A percentile compares a stretch with the other conserved stretches of the same genome.
Conservation (phyloP, 176 grass and related monocot species). For the Rhynchospora pubera region DNA sequence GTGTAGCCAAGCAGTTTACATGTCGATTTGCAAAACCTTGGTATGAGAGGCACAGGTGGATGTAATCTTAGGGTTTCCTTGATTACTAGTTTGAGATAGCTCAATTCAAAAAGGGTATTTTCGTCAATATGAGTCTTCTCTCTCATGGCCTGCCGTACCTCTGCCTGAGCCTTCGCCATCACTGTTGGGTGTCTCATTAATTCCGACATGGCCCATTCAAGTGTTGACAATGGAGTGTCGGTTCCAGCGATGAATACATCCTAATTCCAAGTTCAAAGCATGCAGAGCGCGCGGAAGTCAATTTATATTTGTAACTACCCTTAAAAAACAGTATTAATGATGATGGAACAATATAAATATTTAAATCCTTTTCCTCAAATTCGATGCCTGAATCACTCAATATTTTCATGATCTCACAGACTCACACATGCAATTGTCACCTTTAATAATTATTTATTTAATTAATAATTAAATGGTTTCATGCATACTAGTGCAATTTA, state of each 20-base stretch:
- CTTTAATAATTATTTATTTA: too few relatives aligned
- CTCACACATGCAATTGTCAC: too few relatives aligned
- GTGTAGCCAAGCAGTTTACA: slow-evolving; percentile 30
- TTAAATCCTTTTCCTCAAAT: background rate
- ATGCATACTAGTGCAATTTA: too few relatives aligned
- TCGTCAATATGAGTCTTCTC: slow-evolving; percentile 21
- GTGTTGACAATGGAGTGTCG: slow-evolving; percentile 5
- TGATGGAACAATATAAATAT: background rate
- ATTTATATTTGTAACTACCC: background rate
- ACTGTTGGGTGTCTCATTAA: slow-evolving; percentile 31
- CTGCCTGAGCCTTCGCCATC: slow-evolving; percentile 31
- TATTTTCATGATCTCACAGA: background rate
- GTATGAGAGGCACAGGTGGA: slow-evolving; percentile 26
- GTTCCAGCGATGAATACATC: slow-evolving; percentile 32
- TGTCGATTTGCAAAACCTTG: background rate
- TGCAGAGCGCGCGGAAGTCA: background rate
- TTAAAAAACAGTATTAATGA: background rate
- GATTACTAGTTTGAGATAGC: slow-evolving; percentile 32
- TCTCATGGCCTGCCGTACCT: slow-evolving; percentile 23
- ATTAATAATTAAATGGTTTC: background rate
- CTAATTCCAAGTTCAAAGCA: too few relatives aligned
- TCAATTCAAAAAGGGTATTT: slow-evolving; percentile 18
- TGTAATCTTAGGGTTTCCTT: slow-evolving; percentile 20
- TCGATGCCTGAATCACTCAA: background rate
- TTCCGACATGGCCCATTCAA: slow-evolving; percentile 59